Evolutionary conservation across 768 basidiomycete species (phyloP), one percentile per base, ranked within the genome.

Genomic region (Cantharellus anzutake): DNA sequence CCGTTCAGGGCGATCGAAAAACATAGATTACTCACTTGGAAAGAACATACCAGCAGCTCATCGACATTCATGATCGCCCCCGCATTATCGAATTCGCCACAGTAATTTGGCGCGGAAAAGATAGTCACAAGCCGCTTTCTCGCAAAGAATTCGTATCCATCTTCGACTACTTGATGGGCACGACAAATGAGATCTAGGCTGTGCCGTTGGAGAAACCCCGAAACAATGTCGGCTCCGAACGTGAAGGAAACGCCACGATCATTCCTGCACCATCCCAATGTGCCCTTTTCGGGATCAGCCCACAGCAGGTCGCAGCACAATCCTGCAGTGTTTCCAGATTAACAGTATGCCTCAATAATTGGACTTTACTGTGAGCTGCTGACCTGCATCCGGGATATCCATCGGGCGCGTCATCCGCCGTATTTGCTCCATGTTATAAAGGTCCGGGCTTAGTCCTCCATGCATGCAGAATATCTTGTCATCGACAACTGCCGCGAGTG

Each of bases 401-500:
- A 94, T 99, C 48, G 94, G 94, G 73, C 94, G 77, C 93, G 97
- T 97, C 58, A 99, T 91, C 70, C 94, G 80, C 70, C 94, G 80
- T 79, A 99, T 98, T 76, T 99, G 94, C 73, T 98, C 94, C 94
- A 98, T 96, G 68, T 87, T 91, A 76, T 97, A 92, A 62, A 99
- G 75, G 72, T 97, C 94, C 51, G 94, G 94, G 71, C 88, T 92
- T 65, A 97, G 76, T 57, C 94, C 94, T 59, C 94, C 94, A 68
- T 98, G 94, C 94, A 98, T 98, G 57, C 92, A 96, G 73, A 99
- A 97, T 70, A 99, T 99, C 77, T 98, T 99, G 74, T 98, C 94
- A 74, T 98, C 94, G 71, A 99, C 97, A 73, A 99, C 96, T 66
- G 94, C 94, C 55, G 94, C 94, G 71, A 99, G 96, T 42, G 94